Conservation (phyloP, 306 rosid species). For the Sindora glabra region DNA sequence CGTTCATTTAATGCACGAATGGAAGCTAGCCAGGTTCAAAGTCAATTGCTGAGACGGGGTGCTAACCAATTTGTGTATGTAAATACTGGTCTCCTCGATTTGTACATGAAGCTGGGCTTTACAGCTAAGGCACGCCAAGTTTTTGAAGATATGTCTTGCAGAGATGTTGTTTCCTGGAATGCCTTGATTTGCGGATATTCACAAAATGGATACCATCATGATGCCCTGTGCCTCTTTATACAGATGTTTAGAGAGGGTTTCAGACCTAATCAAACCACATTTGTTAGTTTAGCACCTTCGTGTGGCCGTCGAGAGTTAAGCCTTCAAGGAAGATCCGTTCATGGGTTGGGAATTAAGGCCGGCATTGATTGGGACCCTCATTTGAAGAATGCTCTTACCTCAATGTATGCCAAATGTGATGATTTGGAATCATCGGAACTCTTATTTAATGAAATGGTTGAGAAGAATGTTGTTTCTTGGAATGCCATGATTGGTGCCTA, state of each 20-base stretch:
- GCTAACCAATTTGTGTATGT: constrained; percentile 35
- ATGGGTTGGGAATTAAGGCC: constrained; percentile 42
- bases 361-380: constrained; percentile 33
- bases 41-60: constrained; percentile 43
- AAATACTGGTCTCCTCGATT: constrained; percentile 51
- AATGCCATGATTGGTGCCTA: constrained; percentile 77
- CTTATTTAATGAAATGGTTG: constrained; percentile 48
- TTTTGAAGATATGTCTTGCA: constrained; percentile 55
- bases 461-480: constrained; percentile 65
- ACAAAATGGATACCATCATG: constrained; percentile 22
- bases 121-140: constrained; percentile 30
- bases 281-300: constrained; percentile 44
- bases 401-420: constrained; percentile 67
- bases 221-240: constrained; percentile 28
- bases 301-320: constrained; percentile 28
- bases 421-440: constrained; percentile 45
- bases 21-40: constrained; percentile 48
- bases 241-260: constrained; percentile 38
- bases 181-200: constrained; percentile 67
- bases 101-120: constrained; percentile 46
- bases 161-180: constrained; percentile 71
- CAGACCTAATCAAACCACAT: constrained; percentile 29
- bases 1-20: background rate
- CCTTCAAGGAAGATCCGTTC: constrained; percentile 38
- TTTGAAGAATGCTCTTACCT: constrained; percentile 48